Evolutionary conservation across 1,139 yeast genomes (phyloP), one percentile per base, ranked within the genome.

Genomic region (Barnettozyma hawaiiensis): DNA sequence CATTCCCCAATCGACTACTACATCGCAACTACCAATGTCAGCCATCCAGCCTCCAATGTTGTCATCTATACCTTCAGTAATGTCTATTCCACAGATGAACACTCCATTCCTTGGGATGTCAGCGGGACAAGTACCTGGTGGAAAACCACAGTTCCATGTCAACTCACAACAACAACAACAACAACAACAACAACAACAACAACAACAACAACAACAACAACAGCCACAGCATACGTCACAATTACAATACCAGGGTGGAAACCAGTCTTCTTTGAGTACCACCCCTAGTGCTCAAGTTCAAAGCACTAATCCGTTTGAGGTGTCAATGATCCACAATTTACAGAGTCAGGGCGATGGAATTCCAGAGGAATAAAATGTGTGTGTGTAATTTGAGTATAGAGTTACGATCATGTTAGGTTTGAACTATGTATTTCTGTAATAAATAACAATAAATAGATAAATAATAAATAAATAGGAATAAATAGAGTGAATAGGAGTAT

Each of bases 61-160:
- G 37, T 28, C 54, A 27, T 47, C 61, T 16, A 51, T 51, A 18
- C 55, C 57, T 34, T 47, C 62, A 35, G 52, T 48, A 27, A 47
- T 52, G 52, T 47, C 57, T 11, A 50, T 53, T 23, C 53, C 58
- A 18, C 54, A 54, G 45, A 47, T 53, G 54, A 50, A 45, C 41
- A 45, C 58, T 10, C 52, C 59, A 37, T 45, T 51, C 39, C 22
- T 40, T 14, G 40, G 20, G 27, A 32, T 29, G 12, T 27, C 31
- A 29, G 10, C 40, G 10, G 28, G 37, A 9, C 22, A 22, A 16
- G 39, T 35, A 14, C 19, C 15, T 12, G 19, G 21, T 20, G 19
- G 28, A 10, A 36, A 28, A 14, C 22, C 19, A 20, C 42, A 34
- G 15, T 36, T n/a, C 37, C 35, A 29, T 16, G 29, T 18, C 15